Conservation (phyloP, 257 asterid genomes). For the Penstemon davidsonii region DNA sequence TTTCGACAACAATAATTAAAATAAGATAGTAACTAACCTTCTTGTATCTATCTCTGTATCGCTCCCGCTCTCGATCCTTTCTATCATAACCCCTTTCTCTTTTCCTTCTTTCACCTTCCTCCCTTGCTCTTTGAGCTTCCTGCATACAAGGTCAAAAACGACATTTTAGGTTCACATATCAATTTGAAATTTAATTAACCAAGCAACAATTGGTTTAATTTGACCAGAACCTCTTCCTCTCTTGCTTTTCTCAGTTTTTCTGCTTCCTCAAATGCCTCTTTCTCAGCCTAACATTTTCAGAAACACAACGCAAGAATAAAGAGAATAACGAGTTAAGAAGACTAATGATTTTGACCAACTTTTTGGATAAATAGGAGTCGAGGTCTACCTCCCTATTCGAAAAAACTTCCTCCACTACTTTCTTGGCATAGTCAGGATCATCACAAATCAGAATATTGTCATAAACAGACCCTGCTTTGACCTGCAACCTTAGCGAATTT, state of each 20-base stretch:
- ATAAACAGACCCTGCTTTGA: constrained; percentile 79
- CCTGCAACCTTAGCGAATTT: constrained; percentile 41
- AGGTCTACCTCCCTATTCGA: constrained; percentile 73
- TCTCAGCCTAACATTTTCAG: constrained; percentile 53
- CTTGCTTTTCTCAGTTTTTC: constrained; percentile 74
- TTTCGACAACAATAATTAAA: background rate
- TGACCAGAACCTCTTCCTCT: constrained; percentile 66
- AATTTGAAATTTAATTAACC: background rate
- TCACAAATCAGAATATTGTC: constrained; percentile 82
- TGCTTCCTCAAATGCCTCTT: constrained; percentile 80
- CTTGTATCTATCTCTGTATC: constrained; percentile 53
- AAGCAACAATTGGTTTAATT: constrained; percentile 12
- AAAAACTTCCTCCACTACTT: constrained; percentile 70
- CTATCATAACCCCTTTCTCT: constrained; percentile 68
- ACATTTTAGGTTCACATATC: constrained; percentile 18
- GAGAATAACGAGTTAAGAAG: constrained; percentile 7
- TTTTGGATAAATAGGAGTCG: constrained; percentile 23
- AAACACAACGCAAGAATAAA: constrained; percentile 12
- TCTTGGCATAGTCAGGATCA: constrained; percentile 77
- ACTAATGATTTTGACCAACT: background rate
- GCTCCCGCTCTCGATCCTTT: constrained; percentile 45
- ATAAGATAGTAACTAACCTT: constrained; percentile 42
- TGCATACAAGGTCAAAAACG: constrained; percentile 32
- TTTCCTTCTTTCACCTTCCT: constrained; percentile 92
- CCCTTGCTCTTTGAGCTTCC: constrained; percentile 91